Evolutionary conservation across 148 eudicot genomes (phyloP).

Genomic region (Chenopodium suecicum): DNA sequence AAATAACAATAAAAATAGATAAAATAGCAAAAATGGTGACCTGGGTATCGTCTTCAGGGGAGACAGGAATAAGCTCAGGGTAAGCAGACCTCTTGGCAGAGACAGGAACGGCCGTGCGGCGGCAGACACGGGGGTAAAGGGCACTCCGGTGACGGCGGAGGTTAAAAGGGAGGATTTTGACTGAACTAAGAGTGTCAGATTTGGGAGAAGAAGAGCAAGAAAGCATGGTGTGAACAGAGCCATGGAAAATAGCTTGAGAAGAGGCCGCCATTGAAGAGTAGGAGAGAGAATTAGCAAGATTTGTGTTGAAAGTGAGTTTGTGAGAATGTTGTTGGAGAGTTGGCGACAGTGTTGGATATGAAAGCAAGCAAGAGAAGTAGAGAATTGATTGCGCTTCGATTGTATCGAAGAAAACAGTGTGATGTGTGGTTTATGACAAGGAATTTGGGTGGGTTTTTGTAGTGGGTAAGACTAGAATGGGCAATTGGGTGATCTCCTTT

Average conservation of each 20-base stretch:
- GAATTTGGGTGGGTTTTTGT: not conserved
- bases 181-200: slow-evolving; percentile 19
- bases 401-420: slow-evolving; percentile 32
- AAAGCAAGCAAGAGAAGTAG: not conserved
- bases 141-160: slow-evolving; percentile 19
- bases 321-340: too few relatives aligned
- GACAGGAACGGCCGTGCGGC: slow-evolving; percentile 25
- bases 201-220: not conserved
- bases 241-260: slow-evolving; percentile 48
- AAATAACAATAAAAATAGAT: not conserved
- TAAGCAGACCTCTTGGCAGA: slow-evolving; percentile 33
- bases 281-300: not conserved
- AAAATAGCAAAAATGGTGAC: slow-evolving; percentile 22
- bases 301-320: too few relatives aligned
- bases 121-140: slow-evolving; percentile 6
- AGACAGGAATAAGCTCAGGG: slow-evolving; percentile 52
- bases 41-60: slow-evolving; percentile 61
- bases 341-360: too few relatives aligned
- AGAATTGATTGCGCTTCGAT: slow-evolving; percentile 19
- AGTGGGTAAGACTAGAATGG: too few relatives aligned
- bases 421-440: not conserved
- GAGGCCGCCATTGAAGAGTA: slow-evolving; percentile 27
- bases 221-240: slow-evolving; percentile 29
- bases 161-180: slow-evolving; percentile 8
- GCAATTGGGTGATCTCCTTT: too few relatives aligned